Percentiles rank a stretch among this genome's conserved stretches.
Conservation (phyloP, 2,329 filamentous ascomycete genomes). For the Pleomassaria siparia region DNA sequence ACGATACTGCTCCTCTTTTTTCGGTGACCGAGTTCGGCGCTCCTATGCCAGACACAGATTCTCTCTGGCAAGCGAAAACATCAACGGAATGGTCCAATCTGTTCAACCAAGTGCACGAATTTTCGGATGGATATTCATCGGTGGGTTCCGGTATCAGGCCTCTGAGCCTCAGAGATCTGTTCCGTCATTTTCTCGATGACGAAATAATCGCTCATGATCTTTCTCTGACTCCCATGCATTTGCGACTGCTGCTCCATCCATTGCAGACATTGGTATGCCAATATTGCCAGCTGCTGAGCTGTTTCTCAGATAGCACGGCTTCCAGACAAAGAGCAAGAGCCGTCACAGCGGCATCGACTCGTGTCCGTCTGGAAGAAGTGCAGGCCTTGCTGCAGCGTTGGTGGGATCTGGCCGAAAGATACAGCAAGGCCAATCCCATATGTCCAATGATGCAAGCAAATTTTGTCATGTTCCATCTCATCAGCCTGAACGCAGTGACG, state of each 20-base stretch:
- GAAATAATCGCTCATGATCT: slow-evolving; percentile 55
- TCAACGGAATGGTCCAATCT: slow-evolving; percentile 61
- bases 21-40: slow-evolving; percentile 66
- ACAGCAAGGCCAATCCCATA: slow-evolving; percentile 57
- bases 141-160: slow-evolving; percentile 56
- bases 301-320: slow-evolving; percentile 60
- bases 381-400: slow-evolving; percentile 65
- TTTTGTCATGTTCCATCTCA: slow-evolving; percentile 69
- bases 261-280: slow-evolving; percentile 67
- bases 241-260: slow-evolving; percentile 69
- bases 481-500: slow-evolving; percentile 68
- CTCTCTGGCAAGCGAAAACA: slow-evolving; percentile 63
- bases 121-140: slow-evolving; percentile 55
- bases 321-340: slow-evolving; percentile 51
- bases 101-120: slow-evolving; percentile 62
- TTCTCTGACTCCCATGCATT: slow-evolving; percentile 57
- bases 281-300: slow-evolving; percentile 65
- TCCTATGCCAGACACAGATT: slow-evolving; percentile 64
- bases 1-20: slow-evolving; percentile 54
- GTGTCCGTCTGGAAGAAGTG: slow-evolving; percentile 63
- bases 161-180: slow-evolving; percentile 64
- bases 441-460: slow-evolving; percentile 66
- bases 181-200: slow-evolving; percentile 68
- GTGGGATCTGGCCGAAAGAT: slow-evolving; percentile 64
- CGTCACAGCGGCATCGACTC: slow-evolving; percentile 62